These are phyloP conservation scores for Lasiosphaeria miniovina DNA, from an alignment of 495 filamentous ascomycete genomes.

Conservation along the genomic window DNA sequence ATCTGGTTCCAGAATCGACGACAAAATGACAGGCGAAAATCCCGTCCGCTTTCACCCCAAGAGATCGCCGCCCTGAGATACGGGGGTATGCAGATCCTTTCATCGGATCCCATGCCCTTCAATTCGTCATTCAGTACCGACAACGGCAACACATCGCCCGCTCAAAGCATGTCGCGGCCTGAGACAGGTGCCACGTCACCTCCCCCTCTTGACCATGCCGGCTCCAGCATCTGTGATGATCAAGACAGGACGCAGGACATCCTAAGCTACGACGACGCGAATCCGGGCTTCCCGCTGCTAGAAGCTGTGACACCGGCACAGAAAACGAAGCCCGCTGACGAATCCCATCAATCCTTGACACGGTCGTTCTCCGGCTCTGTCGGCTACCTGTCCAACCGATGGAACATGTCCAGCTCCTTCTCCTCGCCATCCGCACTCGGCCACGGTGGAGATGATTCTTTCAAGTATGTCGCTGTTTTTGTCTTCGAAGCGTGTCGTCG, in stretches of 20 bases:
- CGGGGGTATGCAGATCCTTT: constrained; percentile 52
- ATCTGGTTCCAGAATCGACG: constrained; percentile 99
- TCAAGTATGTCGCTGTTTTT: constrained; percentile 25
- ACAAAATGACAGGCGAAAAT: constrained; percentile 89
- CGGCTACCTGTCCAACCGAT: constrained; percentile 39
- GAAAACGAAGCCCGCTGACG: not conserved
- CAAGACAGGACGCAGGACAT: not conserved
- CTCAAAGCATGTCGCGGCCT: constrained; percentile 14
- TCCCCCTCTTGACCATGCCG: constrained; percentile 14
- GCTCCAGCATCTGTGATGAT: constrained; percentile 12
- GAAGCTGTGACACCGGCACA: constrained; percentile 16
- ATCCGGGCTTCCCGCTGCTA: not conserved
- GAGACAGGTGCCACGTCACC: constrained; percentile 19
- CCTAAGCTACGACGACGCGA: not conserved
- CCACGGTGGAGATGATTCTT: constrained; percentile 34
- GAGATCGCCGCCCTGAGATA: constrained; percentile 65
- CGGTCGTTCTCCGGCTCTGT: constrained; percentile 33
- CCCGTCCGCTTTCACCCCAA: constrained; percentile 78
- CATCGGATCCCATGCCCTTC: constrained; percentile 43
- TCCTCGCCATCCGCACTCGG: constrained; percentile 32
- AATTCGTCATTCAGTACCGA: constrained; percentile 33
- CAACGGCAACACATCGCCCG: constrained; percentile 20
- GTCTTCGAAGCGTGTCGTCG: not conserved
- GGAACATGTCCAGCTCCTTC: constrained; percentile 36
- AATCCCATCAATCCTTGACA: constrained; percentile 15